Percentiles rank a stretch among this genome's conserved stretches.
phyloP scores from a whole-genome alignment of 2,329 filamentous ascomycete genomes.

The Fusarium sacchari region DNA sequence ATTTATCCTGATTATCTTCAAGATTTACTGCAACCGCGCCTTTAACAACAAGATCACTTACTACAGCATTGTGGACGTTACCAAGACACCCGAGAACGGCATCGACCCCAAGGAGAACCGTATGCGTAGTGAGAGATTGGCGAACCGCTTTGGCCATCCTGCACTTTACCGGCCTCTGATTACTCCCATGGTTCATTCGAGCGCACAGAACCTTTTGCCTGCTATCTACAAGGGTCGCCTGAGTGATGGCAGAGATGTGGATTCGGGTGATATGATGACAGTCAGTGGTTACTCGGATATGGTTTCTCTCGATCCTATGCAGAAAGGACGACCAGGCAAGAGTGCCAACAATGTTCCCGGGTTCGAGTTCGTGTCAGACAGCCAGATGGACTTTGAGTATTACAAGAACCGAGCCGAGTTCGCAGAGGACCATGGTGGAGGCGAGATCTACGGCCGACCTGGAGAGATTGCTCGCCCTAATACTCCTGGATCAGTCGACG shows the following conservation, averaged over 20 bases:
- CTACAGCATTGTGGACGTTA: slow-evolving; percentile 74
- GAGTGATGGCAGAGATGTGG: slow-evolving; percentile 70
- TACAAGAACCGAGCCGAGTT: slow-evolving; percentile 93
- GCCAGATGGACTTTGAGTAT: slow-evolving; percentile 87
- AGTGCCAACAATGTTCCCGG: slow-evolving; percentile 64
- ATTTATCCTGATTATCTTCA: slow-evolving; percentile 83
- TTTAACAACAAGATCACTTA: slow-evolving; percentile 87
- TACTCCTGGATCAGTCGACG: slow-evolving; percentile 66
- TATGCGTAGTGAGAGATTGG: slow-evolving; percentile 73
- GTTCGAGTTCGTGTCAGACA: slow-evolving; percentile 91
- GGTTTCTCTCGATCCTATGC: slow-evolving; percentile 84
- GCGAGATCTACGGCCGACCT: slow-evolving; percentile 70
- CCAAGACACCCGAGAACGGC: slow-evolving; percentile 56
- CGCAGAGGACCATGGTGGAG: slow-evolving; percentile 84
- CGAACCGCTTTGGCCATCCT: slow-evolving; percentile 86
- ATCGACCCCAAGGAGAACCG: slow-evolving; percentile 61
- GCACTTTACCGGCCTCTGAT: slow-evolving; percentile 89
- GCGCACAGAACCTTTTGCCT: slow-evolving; percentile 86
- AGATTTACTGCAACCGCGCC: slow-evolving; percentile 78
- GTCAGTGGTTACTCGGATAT: slow-evolving; percentile 84
- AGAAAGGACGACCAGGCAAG: slow-evolving; percentile 60
- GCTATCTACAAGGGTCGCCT: slow-evolving; percentile 86
- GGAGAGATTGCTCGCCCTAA: slow-evolving; percentile 69
- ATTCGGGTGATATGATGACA: slow-evolving; percentile 64
- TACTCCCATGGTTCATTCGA: slow-evolving; percentile 94